Conservation (phyloP, 495 filamentous ascomycete species). For the Parmelia sp. region DNA sequence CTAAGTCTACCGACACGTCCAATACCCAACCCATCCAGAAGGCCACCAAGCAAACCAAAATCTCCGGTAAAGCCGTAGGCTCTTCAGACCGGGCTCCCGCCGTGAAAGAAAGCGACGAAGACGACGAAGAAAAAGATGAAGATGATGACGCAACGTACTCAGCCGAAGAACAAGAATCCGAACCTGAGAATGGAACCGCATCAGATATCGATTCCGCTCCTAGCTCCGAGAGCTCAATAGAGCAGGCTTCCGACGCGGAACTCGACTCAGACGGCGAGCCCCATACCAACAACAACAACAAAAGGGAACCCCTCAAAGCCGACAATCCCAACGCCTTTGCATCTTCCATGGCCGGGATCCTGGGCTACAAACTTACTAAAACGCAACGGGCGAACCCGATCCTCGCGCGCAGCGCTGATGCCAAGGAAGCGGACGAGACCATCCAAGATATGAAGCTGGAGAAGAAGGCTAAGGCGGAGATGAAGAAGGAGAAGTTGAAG, state of each 20-base stretch:
- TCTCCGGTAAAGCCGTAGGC: neutral
- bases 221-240: conserved; percentile 23
- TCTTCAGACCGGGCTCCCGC: neutral
- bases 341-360: conserved; percentile 83
- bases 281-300: conserved; percentile 6
- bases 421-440: conserved; percentile 19
- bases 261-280: neutral
- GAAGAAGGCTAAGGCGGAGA: conserved; percentile 45
- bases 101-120: neutral
- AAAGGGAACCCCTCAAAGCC: conserved; percentile 55
- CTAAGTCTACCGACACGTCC: neutral
- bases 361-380: conserved; percentile 75
- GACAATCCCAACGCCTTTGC: conserved; percentile 89
- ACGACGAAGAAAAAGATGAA: neutral
- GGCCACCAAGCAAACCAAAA: neutral
- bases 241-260: conserved; percentile 13
- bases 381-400: conserved; percentile 80
- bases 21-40: neutral
- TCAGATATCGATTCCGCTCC: conserved; percentile 15
- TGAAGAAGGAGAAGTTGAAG: conserved; percentile 35
- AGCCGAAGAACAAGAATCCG: neutral
- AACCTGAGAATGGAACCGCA: neutral
- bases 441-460: conserved; percentile 29
- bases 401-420: conserved; percentile 60
- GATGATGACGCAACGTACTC: neutral